phyloP scores from a whole-genome alignment of 2,329 filamentous ascomycete genomes.

The Fusarium hainanense region DNA sequence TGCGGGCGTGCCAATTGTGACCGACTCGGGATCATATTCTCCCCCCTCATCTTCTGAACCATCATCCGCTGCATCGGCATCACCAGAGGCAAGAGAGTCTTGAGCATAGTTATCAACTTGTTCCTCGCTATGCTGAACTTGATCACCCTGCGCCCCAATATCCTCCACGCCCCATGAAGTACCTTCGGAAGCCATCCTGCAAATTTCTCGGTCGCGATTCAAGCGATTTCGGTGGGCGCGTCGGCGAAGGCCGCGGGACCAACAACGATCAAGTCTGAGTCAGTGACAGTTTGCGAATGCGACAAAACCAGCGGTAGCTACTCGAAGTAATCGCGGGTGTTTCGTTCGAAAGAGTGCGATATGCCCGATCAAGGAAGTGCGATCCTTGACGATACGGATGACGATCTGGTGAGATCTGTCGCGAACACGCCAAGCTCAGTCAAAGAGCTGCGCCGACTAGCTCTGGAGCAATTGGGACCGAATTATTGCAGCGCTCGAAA shows the following conservation, averaged over 20 bases:
- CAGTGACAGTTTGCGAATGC: background rate
- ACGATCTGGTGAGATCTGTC: constrained; percentile 28
- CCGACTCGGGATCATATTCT: constrained; percentile 69
- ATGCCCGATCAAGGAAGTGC: background rate
- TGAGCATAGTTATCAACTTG: constrained; percentile 63
- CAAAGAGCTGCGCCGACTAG: constrained; percentile 29
- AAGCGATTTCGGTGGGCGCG: constrained; percentile 21
- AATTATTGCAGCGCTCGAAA: constrained; percentile 4
- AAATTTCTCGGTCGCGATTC: constrained; percentile 27
- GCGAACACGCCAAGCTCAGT: constrained; percentile 32
- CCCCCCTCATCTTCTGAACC: constrained; percentile 65
- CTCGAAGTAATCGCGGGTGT: background rate
- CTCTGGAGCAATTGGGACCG: constrained; percentile 12
- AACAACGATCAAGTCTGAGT: constrained; percentile 8
- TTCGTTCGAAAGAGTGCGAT: constrained; percentile 14
- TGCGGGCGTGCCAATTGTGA: constrained; percentile 57
- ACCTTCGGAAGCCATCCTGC: constrained; percentile 55
- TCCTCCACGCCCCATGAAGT: constrained; percentile 64
- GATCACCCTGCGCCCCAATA: constrained; percentile 66
- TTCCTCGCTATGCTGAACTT: constrained; percentile 66
- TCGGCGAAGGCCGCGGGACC: constrained; percentile 17
- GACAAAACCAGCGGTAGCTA: background rate
- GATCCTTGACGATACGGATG: constrained; percentile 21
- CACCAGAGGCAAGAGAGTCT: constrained; percentile 61
- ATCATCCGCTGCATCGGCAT: constrained; percentile 61